A percentile compares a stretch with the other conserved stretches of the same genome.
These are phyloP conservation scores for Populus trichocarpa DNA, from an alignment of 441 rosid species.

Conservation along the genomic window DNA sequence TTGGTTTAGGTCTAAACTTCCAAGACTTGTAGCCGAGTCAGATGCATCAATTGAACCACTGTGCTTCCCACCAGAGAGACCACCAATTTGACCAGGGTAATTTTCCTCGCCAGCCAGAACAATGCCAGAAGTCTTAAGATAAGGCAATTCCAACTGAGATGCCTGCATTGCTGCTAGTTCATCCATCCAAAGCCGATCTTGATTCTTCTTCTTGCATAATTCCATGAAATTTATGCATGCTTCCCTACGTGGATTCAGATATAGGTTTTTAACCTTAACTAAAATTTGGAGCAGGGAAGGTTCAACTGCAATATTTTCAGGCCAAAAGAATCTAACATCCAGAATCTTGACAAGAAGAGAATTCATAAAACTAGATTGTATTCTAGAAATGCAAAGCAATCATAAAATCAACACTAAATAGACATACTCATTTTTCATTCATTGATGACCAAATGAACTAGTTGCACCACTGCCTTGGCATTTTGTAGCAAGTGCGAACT, in stretches of 20 bases:
- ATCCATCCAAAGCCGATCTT: constrained; percentile 89
- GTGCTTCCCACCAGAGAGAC: constrained; percentile 29
- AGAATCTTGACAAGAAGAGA: not conserved
- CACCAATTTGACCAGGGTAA: constrained; percentile 32
- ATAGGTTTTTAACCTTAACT: not conserved
- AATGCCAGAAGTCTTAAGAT: constrained; percentile 77
- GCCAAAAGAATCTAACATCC: not conserved
- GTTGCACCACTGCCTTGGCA: not conserved
- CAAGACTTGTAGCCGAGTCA: constrained; percentile 37
- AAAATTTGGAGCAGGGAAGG: not conserved
- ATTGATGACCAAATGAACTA: not conserved
- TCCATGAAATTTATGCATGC: constrained; percentile 87
- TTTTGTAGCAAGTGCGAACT: not conserved
- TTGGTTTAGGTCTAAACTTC: constrained; percentile 59
- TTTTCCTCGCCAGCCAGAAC: constrained; percentile 72
- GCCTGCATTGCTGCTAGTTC: constrained; percentile 95
- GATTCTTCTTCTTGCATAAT: constrained; percentile 90
- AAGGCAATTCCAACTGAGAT: constrained; percentile 69
- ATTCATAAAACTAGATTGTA: not conserved
- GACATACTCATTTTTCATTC: not conserved
- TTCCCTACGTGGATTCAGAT: constrained; percentile 46
- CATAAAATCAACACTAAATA: not conserved
- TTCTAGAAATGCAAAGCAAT: not conserved
- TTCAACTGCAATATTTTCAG: not conserved
- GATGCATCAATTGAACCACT: constrained; percentile 48